A percentile compares a stretch with the other conserved stretches of the same genome.
Conservation (phyloP, 129 eudicot species). For the Artemisia argyi region DNA sequence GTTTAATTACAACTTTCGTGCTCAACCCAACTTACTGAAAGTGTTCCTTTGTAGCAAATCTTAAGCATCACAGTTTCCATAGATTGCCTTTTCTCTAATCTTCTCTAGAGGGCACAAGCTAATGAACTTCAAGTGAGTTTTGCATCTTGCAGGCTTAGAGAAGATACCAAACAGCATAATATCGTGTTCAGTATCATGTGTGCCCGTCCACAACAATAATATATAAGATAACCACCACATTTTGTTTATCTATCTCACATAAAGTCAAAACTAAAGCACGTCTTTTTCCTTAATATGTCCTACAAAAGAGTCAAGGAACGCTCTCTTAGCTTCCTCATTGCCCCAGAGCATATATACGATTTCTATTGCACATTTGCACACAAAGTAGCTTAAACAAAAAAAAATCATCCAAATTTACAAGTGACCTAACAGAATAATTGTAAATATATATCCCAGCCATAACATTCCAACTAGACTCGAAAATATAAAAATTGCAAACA, state of each 20-base stretch:
- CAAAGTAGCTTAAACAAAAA: not conserved
- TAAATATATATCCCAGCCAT: no score
- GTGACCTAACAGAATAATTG: not conserved
- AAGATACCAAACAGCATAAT: not conserved
- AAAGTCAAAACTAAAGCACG: not conserved
- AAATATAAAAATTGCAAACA: not conserved
- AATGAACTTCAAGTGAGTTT: not conserved
- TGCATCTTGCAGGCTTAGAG: not conserved
- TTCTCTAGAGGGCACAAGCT: not conserved
- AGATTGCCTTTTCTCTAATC: not conserved
- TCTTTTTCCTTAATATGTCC: not conserved
- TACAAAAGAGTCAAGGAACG: not conserved
- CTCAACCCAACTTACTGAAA: not conserved
- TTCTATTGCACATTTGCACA: not conserved
- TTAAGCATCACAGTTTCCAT: not conserved
- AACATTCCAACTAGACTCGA: not conserved
- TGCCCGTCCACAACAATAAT: not conserved
- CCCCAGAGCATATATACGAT: not conserved
- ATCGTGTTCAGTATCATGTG: not conserved
- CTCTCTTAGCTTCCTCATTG: not conserved
- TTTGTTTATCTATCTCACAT: not conserved
- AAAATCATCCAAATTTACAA: not conserved
- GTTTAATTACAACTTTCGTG: not conserved
- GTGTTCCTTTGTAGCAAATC: not conserved
- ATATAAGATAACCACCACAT: not conserved